Conservation (phyloP, 768 basidiomycete species). For the Rhizopogon vinicolor region DNA sequence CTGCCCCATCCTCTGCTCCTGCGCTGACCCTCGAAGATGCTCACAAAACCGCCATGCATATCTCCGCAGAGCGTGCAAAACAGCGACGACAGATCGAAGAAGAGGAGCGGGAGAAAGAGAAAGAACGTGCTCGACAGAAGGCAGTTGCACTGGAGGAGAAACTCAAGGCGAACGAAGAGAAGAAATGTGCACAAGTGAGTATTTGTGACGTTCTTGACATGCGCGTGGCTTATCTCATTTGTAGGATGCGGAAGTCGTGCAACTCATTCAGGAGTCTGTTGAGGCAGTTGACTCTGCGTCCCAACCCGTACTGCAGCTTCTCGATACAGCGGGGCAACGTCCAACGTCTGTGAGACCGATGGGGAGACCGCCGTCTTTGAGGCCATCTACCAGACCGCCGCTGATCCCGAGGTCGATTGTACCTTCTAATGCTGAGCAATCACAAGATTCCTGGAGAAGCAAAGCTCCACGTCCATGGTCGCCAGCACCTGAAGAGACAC, state of each 20-base stretch:
- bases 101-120: slow-evolving; percentile 72
- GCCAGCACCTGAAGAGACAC: slow-evolving; percentile 20
- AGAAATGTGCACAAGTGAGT: slow-evolving; percentile 16
- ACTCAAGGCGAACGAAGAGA: slow-evolving; percentile 37
- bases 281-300: slow-evolving; percentile 33
- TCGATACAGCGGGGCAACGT: slow-evolving; percentile 4
- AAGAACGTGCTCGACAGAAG: slow-evolving; percentile 77
- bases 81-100: slow-evolving; percentile 80
- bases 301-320: slow-evolving; percentile 5
- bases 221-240: slow-evolving; percentile 10
- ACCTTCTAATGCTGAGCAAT: slow-evolving; percentile 17
- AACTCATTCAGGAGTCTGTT: slow-evolving; percentile 45
- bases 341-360: slow-evolving; percentile 11
- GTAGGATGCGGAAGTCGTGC: slow-evolving; percentile 34
- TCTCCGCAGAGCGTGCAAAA: slow-evolving; percentile 78
- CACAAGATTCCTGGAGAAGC: slow-evolving; percentile 56
- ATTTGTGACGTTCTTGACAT: slow-evolving; percentile 4
- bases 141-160: slow-evolving; percentile 71
- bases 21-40: slow-evolving; percentile 54
- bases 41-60: slow-evolving; percentile 79
- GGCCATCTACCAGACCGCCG: slow-evolving; percentile 21
- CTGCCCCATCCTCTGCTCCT: slow-evolving; percentile 18
- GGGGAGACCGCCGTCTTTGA: slow-evolving; percentile 32
- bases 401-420: slow-evolving; percentile 4
- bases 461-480: slow-evolving; percentile 29